Percentiles rank a stretch among this genome's conserved stretches.
phyloP scores from a whole-genome alignment of 148 eudicot genomes.

The Dianthus caryophyllus region DNA sequence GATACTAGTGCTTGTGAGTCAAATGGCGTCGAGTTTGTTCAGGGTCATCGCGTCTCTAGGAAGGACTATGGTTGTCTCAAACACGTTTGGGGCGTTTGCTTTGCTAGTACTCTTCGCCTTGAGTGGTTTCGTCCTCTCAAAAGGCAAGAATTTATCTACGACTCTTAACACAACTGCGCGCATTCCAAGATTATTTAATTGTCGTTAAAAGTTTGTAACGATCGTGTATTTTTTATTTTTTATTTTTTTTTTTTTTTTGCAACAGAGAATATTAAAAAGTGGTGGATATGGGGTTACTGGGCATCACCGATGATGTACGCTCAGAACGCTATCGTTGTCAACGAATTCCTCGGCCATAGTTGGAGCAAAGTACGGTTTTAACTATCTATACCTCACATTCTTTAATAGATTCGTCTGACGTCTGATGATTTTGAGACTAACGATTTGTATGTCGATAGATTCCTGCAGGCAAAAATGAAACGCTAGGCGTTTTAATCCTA shows the following conservation, averaged over 20 bases:
- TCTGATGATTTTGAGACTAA: background rate
- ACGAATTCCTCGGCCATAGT: conserved; percentile 64
- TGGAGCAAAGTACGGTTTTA: conserved; percentile 53
- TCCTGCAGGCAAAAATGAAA: conserved; percentile 19
- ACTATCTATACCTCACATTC: background rate
- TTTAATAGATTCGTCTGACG: background rate
- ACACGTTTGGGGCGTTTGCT: conserved; percentile 54
- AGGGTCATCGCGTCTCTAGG: conserved; percentile 50
- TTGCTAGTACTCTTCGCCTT: conserved; percentile 41
- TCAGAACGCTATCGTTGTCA: conserved; percentile 51
- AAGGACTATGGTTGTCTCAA: conserved; percentile 53
- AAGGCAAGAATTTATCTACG: conserved; percentile 36
- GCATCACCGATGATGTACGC: conserved; percentile 76
- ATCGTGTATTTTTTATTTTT: too few relatives aligned
- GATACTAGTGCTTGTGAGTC: conserved; percentile 42
- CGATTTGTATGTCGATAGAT: conserved; percentile 23
- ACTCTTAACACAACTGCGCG: background rate
- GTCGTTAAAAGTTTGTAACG: too few relatives aligned
- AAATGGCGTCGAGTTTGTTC: conserved; percentile 57
- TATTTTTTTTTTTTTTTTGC: conserved; percentile 5
- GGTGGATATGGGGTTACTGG: conserved; percentile 94
- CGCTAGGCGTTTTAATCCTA: conserved; percentile 35
- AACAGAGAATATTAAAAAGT: conserved; percentile 48
- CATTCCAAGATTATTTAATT: background rate
- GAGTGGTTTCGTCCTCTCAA: conserved; percentile 59